Base-by-base conservation (phyloP, 2,329 filamentous ascomycete species). In the Apiospora aurea region DNA sequence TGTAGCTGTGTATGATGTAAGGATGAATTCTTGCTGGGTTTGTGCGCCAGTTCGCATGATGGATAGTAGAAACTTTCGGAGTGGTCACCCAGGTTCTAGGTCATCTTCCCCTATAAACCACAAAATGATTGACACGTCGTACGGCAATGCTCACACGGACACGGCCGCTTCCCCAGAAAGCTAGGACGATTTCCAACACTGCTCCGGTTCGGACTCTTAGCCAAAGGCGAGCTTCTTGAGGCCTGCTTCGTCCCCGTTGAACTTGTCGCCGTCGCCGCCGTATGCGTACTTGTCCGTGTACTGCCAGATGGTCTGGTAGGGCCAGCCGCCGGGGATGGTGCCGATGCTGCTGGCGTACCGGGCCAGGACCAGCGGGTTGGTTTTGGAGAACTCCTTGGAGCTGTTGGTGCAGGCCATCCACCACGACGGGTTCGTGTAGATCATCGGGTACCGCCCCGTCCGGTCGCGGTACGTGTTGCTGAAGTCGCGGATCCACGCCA, bases 281-380 rank as follows among this genome's bases (percentile, higher is more conserved):
- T 85, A 87, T 16, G 77, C 73, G 73, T 87, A 87, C 6, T 77
- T 77, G 73, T 87, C 84, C 41, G 81, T 79, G 75, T 87, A 85
- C 80, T 89, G 87, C 87, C 88, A 90, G 75, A 90, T 85, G 11
- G 85, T 87, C 77, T 88, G 83, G 75, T 80, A 85, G 2, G 82
- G 76, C 87, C 87, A 90, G 24, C 86, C 84, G 18, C 85, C 86
- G 0, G 87, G 87, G 13, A 87, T 79, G 1, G 82, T 82, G 0
- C 86, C 85, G 1, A 82, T 76, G 0, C 79, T 79, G 74, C 78
- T 83, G 57, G 75, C 76, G 73, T 86, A 88, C 4, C 83, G 77
- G 6, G 86, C 86, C 69, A 89, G 76, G 11, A 87, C 83, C 13
- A 89, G 80, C 10, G 86, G 86, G 73, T 83, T 86, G 24, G 81